These are phyloP conservation scores for Vanilla planifolia DNA, from an alignment of 106 monocot species.

Conservation along the genomic window DNA sequence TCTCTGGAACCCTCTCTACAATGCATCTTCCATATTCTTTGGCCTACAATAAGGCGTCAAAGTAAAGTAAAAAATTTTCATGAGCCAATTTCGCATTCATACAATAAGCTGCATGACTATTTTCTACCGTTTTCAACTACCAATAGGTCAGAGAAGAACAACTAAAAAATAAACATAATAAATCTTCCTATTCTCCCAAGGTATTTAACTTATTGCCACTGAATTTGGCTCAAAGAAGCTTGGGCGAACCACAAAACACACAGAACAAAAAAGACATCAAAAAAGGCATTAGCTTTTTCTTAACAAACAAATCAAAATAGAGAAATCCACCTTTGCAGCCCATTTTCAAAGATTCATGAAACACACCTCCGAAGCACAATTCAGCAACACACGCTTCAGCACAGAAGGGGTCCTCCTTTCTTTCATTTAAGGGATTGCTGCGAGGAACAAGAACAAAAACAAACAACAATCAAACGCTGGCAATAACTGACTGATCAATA, in stretches of 20 bases:
- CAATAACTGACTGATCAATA: no score
- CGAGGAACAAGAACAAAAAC: neutral
- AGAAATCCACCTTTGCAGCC: neutral
- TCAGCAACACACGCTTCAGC: constrained; percentile 41
- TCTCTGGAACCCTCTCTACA: constrained; percentile 76
- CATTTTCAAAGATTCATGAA: neutral
- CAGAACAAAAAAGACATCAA: no score
- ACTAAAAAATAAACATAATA: neutral
- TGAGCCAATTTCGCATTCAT: neutral
- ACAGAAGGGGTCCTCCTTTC: constrained; percentile 47
- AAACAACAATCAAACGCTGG: no score
- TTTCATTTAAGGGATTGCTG: constrained; percentile 37
- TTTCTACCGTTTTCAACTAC: neutral
- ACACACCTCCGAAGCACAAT: constrained; percentile 67
- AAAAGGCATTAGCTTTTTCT: neutral
- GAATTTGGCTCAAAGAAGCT: no score
- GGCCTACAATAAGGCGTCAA: constrained; percentile 15
- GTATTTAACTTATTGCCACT: no score
- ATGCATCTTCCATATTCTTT: constrained; percentile 84
- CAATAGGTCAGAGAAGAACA: neutral
- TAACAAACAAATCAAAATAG: neutral
- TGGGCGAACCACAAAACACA: no score
- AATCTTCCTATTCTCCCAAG: neutral
- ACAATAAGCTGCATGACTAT: neutral
- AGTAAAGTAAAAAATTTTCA: neutral